Evolutionary conservation across 441 rosid genomes (phyloP).

Genomic region (Rhodomyrtus psidioides): DNA sequence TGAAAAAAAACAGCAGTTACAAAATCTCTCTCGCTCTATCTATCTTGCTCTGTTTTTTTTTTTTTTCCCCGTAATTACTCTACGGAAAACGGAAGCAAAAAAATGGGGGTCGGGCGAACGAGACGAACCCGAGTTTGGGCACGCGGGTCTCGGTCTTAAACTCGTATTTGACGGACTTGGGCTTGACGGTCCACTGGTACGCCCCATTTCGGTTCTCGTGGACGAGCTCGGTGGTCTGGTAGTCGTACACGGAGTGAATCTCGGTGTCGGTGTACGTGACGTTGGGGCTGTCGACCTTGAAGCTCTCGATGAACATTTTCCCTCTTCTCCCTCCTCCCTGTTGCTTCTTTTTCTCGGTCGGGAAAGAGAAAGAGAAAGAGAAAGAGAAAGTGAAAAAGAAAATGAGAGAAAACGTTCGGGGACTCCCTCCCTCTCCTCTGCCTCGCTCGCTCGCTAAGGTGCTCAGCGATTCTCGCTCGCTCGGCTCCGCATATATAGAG

Average conservation of each 20-base stretch:
- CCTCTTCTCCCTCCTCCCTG: no score
- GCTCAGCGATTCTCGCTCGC: not conserved
- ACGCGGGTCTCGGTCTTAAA: constrained; percentile 73
- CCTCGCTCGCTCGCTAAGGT: not conserved
- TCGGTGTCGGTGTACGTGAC: constrained; percentile 59
- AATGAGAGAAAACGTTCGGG: not conserved
- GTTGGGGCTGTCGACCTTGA: constrained; percentile 80
- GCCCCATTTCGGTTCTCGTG: constrained; percentile 71
- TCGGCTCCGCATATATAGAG: not conserved
- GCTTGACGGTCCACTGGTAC: constrained; percentile 83
- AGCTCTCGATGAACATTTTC: constrained; percentile 76
- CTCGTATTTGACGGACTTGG: constrained; percentile 78
- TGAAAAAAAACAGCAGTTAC: not conserved
- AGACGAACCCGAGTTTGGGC: constrained; percentile 77
- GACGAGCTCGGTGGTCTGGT: constrained; percentile 78
- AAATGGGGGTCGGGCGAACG: not conserved
- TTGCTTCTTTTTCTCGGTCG: not conserved
- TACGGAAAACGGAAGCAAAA: not conserved
- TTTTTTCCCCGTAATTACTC: no score
- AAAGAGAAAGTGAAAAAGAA: not conserved
- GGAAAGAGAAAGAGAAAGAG: not conserved
- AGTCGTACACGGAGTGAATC: constrained; percentile 55
- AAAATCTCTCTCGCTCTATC: no score
- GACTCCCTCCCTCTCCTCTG: not conserved
- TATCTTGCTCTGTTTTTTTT: no score